Evolutionary conservation across 1,139 yeast genomes (phyloP).

Genomic region (Blastobotrys arbuscula): DNA sequence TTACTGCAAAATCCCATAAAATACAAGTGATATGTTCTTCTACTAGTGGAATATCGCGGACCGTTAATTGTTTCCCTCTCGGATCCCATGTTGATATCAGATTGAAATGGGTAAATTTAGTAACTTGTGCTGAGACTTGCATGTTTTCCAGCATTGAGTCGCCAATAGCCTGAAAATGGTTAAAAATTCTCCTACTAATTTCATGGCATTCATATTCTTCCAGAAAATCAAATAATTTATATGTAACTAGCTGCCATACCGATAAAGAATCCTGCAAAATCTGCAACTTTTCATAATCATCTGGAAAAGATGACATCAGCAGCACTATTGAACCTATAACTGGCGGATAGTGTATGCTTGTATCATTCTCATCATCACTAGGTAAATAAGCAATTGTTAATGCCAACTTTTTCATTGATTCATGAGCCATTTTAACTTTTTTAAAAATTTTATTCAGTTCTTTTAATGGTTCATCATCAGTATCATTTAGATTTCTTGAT

Average conservation of each 20-base stretch:
- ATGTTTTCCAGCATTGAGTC: slow-evolving; percentile 5
- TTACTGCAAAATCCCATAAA: background rate
- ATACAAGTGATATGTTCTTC: background rate
- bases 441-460: background rate
- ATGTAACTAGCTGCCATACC: background rate
- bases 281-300: background rate
- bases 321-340: background rate
- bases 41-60: background rate
- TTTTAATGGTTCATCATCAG: background rate
- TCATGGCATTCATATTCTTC: background rate
- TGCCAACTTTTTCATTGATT: background rate
- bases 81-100: background rate
- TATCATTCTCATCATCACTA: background rate
- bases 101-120: background rate
- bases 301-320: background rate
- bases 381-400: background rate
- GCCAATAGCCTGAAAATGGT: background rate
- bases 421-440: background rate
- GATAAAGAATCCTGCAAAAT: background rate
- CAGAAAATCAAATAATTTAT: background rate
- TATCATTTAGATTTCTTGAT: background rate
- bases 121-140: background rate
- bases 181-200: background rate
- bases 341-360: background rate
- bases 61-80: background rate